These are phyloP conservation scores for Pleurotus eryngii DNA, from an alignment of 768 basidiomycete species.

Conservation along the genomic window DNA sequence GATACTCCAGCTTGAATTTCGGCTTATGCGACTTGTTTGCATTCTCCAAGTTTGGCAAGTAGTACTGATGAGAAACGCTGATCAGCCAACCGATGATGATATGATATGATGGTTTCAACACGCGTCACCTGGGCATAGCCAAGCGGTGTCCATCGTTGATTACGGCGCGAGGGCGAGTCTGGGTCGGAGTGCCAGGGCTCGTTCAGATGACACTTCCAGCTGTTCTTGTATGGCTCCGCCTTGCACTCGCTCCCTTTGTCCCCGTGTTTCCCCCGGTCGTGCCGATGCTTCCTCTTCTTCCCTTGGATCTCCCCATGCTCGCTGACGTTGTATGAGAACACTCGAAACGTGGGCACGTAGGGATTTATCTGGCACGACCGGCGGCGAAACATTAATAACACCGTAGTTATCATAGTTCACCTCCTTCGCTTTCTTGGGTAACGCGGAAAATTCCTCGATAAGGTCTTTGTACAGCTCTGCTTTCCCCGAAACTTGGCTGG, in stretches of 20 bases:
- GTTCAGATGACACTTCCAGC: slow-evolving; percentile 62
- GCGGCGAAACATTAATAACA: slow-evolving; percentile 76
- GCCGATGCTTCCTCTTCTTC: slow-evolving; percentile 47
- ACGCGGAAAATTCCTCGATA: slow-evolving; percentile 58
- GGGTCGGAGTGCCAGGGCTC: slow-evolving; percentile 60
- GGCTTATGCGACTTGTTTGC: slow-evolving; percentile 50
- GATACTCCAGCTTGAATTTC: slow-evolving; percentile 73
- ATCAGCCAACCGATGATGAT: slow-evolving; percentile 4
- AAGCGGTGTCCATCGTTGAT: slow-evolving; percentile 67
- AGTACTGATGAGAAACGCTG: slow-evolving; percentile 46
- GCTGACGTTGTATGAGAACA: slow-evolving; percentile 80
- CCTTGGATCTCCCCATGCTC: slow-evolving; percentile 20
- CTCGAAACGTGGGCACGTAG: slow-evolving; percentile 75
- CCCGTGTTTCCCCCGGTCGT: slow-evolving; percentile 42
- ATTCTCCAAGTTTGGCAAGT: slow-evolving; percentile 53
- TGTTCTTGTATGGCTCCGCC: slow-evolving; percentile 47
- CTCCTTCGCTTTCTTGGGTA: slow-evolving; percentile 50
- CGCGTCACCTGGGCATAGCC: slow-evolving; percentile 79
- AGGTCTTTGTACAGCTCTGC: slow-evolving; percentile 54
- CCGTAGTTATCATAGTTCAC: slow-evolving; percentile 64
- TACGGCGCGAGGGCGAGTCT: slow-evolving; percentile 66
- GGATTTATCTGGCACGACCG: slow-evolving; percentile 87
- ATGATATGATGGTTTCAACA: slow-evolving; percentile 11
- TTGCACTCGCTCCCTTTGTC: slow-evolving; percentile 46
- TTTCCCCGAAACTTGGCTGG: slow-evolving; percentile 11